Conservation (phyloP, 2,329 filamentous ascomycete genomes). For the Alternaria viburni region DNA sequence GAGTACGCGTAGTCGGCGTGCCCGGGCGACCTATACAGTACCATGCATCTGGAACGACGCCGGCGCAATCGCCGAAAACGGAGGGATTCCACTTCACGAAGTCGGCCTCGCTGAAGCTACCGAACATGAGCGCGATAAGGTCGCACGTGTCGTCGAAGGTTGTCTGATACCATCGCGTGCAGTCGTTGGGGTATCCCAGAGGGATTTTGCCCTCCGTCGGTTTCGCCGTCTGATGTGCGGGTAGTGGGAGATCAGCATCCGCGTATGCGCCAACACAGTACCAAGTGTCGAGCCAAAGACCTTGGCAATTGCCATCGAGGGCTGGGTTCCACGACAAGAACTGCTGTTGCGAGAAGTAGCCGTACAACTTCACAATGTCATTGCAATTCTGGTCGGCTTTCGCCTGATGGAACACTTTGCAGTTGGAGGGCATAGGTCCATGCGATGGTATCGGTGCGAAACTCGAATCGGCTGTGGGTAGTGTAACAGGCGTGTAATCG, state of each 20-base stretch:
- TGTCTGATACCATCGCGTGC: background rate
- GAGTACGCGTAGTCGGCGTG: background rate
- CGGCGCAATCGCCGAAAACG: background rate
- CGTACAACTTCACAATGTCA: background rate
- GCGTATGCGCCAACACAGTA: constrained; percentile 1
- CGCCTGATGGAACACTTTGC: background rate
- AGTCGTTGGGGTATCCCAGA: background rate
- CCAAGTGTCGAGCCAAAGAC: constrained; percentile 1
- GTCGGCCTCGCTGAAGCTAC: background rate
- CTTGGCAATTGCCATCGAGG: background rate
- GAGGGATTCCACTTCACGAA: constrained; percentile 1
- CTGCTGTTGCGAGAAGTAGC: constrained; percentile 1
- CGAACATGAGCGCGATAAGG: background rate
- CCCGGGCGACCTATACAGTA: constrained; percentile 1
- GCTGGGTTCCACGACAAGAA: background rate
- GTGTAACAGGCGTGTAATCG: background rate
- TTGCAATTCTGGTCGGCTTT: background rate
- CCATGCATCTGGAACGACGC: background rate
- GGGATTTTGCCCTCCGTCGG: background rate
- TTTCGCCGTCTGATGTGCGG: background rate
- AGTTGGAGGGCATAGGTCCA: background rate
- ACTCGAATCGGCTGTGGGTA: background rate
- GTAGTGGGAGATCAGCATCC: background rate
- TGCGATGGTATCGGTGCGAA: background rate
- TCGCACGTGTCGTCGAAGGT: background rate